Evolutionary conservation across 1,284 basidiomycete species (phyloP), one percentile per base, ranked within the genome.

Genomic region (Leccinum pachyderme): DNA sequence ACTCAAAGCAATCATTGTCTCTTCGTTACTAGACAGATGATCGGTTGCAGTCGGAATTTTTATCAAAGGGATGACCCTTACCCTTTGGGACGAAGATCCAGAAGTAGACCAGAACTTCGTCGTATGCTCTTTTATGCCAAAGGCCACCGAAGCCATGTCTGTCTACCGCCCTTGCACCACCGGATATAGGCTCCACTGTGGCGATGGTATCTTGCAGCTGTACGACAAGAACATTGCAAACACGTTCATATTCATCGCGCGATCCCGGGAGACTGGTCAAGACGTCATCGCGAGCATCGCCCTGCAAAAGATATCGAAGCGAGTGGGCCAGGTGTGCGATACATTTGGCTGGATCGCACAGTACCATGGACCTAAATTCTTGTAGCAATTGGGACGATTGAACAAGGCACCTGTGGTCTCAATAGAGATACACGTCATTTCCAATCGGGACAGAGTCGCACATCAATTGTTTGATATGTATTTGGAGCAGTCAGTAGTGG

Each of bases 341-440:
- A 47, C 27, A 4, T 27, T 27, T n/a, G n/a, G n/a, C n/a, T n/a
- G n/a, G n/a, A n/a, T n/a, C n/a, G 13, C 32, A 15, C 7, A 7
- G 32, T 4, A 13, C 25, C 27, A n/a, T 15, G 33, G 4, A 7
- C 12, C 55, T 4, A 46, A 52, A 11, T 7, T 18, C 15, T 33
- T 47, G 27, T 49, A 87, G 84, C 83, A 85, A 81, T 66, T 83
- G 15, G 84, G 84, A 3, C 70, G 81, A 45, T 62, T 86, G 27
- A 75, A 80, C 51, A 75, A 78, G 41, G 71, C 77, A 0, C 77
- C 81, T 0, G 76, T 84, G 0, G 69, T 72, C 6, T 75, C 73
- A 5, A 75, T 86, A 25, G 84, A 87, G 60, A 76, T 86, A 7
- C 84, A 86, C 61, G 84, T 87, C 2, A 79, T 86, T 15, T 86